These are phyloP conservation scores for Eucalyptus cloeziana DNA, from an alignment of 345 rosid genomes.

Conservation along the genomic window DNA sequence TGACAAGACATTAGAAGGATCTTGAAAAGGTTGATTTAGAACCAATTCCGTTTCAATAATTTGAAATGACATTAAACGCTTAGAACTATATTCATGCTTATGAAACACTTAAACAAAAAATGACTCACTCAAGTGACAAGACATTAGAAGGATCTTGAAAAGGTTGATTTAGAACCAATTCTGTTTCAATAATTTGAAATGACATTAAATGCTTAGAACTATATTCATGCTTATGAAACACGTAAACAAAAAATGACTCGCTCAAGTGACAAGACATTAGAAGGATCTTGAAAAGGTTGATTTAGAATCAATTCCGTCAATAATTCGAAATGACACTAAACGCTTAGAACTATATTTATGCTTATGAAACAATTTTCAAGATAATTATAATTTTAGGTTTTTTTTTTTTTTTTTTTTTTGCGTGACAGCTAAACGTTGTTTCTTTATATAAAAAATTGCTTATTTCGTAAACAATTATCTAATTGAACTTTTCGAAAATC, in stretches of 20 bases:
- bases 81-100: too few species aligned
- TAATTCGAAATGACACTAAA: not conserved
- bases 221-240: too few species aligned
- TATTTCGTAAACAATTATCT: not conserved
- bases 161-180: too few species aligned
- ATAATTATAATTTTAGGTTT: too few species aligned
- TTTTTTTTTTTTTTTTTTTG: not conserved
- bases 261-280: not conserved
- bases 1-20: too few species aligned
- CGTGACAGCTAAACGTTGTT: not conserved
- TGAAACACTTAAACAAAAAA: not conserved
- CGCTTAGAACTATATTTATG: not conserved
- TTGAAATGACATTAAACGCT: too few species aligned
- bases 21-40: too few species aligned
- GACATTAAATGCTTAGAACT: too few species aligned
- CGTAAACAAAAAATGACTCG: too few species aligned
- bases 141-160: too few species aligned
- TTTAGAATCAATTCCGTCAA: not conserved
- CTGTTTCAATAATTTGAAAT: too few species aligned
- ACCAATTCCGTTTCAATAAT: too few species aligned
- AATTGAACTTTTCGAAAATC: not conserved
- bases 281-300: not conserved
- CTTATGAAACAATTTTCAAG: not conserved
- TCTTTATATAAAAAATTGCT: not conserved
- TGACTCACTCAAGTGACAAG: not conserved